Base-by-base conservation (phyloP, 2,329 filamentous ascomycete species). In the Colletotrichum lindemuthianum region DNA sequence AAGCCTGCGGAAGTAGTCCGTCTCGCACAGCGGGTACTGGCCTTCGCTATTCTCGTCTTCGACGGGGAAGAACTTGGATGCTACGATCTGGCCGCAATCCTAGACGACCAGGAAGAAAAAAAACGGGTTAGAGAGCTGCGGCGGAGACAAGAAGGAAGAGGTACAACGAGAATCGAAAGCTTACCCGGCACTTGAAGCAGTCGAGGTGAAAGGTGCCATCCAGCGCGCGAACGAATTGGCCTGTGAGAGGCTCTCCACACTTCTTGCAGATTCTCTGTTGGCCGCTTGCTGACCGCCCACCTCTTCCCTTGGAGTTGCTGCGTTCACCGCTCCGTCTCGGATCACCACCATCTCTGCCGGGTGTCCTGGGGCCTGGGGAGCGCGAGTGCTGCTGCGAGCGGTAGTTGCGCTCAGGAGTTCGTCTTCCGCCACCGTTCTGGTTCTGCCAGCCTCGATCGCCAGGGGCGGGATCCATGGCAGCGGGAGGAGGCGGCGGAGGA, bases 21-120 rank as follows among this genome's bases (percentile, higher is more conserved):
- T 98, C 79, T 99, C 96, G 82, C 96, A 99, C 4, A 99, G 87
- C 8, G 96, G 96, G 75, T 97, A 98, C 76, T 97, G 96, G 16
- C 86, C 90, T 60, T 88, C 86, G 44, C 92, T 93, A 70, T 93
- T 88, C 72, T 96, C 93, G 71, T 97, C 92, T 69, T 97, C 94
- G 8, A 97, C 92, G 2, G 96, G 96, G 78, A 99, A 99, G 86
- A 99, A 99, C 74, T 99, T 99, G 56, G 95, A 97, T 45, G 96
- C 96, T 41, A 99, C 96, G 66, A 98, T 97, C 77, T 97, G 91
- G 70, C 92, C 93, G 74, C 96, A 99, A 76, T 99, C 96, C 95
- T 98, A 75, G 47, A 24, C 24, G 24, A 24, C 4, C 24, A 24
- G 5, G 24, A 24, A 24, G 24, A 53, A 59, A 64, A 63, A 15